These are phyloP conservation scores for Pseudogymnoascus sp. DNA, from an alignment of 2,329 filamentous ascomycete species.

Conservation along the genomic window DNA sequence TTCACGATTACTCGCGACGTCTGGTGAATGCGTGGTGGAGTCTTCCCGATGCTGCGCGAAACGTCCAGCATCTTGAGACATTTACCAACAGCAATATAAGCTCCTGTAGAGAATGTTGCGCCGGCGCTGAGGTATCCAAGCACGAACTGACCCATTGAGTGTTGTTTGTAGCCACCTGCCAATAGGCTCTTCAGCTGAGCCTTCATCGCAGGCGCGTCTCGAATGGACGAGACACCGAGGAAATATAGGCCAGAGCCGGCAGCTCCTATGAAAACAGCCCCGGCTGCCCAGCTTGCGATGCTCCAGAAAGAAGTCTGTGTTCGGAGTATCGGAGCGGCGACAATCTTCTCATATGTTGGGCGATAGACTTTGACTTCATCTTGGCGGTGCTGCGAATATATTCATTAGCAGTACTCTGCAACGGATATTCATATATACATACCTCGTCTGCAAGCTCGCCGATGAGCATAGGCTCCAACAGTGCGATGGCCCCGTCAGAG, in stretches of 20 bases:
- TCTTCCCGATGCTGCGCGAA: background rate
- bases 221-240: background rate
- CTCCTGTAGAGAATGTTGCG: background rate
- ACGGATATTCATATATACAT: conserved; percentile 20
- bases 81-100: background rate
- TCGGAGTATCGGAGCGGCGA: background rate
- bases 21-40: background rate
- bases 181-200: background rate
- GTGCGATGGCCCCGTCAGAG: conserved; percentile 64
- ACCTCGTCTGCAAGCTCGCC: conserved; percentile 49
- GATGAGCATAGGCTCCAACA: conserved; percentile 49
- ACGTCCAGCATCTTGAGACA: background rate
- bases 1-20: background rate
- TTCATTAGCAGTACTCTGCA: conserved; percentile 6
- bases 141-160: background rate
- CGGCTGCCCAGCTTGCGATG: background rate
- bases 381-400: background rate
- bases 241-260: background rate
- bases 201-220: background rate
- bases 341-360: conserved; percentile 6
- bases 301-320: background rate
- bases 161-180: background rate
- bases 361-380: conserved; percentile 7
- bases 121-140: conserved; percentile 1
- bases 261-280: background rate